phyloP scores from a whole-genome alignment of 306 rosid genomes.

The Malus sieversii region DNA sequence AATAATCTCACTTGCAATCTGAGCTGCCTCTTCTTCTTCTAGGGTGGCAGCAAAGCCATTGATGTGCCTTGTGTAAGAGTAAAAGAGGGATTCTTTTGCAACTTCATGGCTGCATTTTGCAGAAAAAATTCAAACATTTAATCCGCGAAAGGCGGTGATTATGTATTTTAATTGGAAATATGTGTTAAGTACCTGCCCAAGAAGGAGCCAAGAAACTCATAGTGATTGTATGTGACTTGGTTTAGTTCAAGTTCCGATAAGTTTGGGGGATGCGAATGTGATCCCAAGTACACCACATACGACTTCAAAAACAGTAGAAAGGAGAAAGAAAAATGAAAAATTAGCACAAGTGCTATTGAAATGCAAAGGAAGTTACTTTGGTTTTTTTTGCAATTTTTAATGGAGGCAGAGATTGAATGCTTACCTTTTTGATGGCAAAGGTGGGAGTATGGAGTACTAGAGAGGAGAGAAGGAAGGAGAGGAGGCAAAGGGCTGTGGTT shows the following conservation, averaged over 20 bases:
- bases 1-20: conserved; percentile 44
- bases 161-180: neutral
- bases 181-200: conserved; percentile 45
- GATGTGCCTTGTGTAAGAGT: conserved; percentile 83
- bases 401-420: conserved; percentile 14
- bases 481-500: conserved; percentile 18
- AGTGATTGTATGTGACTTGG: conserved; percentile 50
- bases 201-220: conserved; percentile 67
- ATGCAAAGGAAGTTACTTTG: neutral
- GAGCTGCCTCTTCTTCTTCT: conserved; percentile 60
- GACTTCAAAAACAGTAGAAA: conserved; percentile 36
- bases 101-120: conserved; percentile 26
- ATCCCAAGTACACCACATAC: conserved; percentile 81
- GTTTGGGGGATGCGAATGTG: conserved; percentile 55
- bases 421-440: conserved; percentile 58
- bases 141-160: neutral
- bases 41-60: conserved; percentile 88
- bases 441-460: conserved; percentile 26
- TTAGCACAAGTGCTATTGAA: neutral
- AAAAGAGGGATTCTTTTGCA: conserved; percentile 59
- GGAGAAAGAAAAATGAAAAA: neutral
- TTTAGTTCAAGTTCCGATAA: conserved; percentile 34
- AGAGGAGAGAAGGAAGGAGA: conserved; percentile 25
- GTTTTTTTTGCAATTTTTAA: neutral
- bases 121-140: neutral